phyloP scores from a whole-genome alignment of 495 filamentous ascomycete species.

The Penicillium diatomitis region DNA sequence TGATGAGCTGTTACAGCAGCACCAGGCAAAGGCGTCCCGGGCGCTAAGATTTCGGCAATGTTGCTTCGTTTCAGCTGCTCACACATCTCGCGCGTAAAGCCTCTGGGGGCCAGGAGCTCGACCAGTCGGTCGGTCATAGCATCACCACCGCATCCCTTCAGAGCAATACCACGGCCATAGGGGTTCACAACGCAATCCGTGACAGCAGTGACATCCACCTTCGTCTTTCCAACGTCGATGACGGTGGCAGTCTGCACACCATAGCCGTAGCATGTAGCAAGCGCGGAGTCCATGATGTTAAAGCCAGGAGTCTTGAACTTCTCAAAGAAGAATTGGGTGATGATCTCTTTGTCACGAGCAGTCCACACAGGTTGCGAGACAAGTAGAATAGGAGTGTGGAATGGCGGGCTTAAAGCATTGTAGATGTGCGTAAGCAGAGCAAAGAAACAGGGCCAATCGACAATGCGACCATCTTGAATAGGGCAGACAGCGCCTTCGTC shows the following conservation, averaged over 20 bases:
- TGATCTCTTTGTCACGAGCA: slow-evolving; percentile 64
- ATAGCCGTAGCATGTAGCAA: slow-evolving; percentile 77
- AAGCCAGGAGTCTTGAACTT: slow-evolving; percentile 91
- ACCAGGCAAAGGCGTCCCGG: slow-evolving; percentile 50
- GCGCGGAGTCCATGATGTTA: slow-evolving; percentile 72
- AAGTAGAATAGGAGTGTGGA: slow-evolving; percentile 89
- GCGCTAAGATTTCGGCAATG: slow-evolving; percentile 80
- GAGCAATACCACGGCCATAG: slow-evolving; percentile 48
- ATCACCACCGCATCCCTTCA: slow-evolving; percentile 75
- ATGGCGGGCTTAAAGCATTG: slow-evolving; percentile 74
- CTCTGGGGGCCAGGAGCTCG: slow-evolving; percentile 57
- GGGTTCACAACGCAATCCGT: slow-evolving; percentile 63
- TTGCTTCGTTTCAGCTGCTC: slow-evolving; percentile 87
- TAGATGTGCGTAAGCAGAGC: slow-evolving; percentile 83
- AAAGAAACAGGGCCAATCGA: slow-evolving; percentile 83
- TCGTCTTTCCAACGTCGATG: slow-evolving; percentile 81
- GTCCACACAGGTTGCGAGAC: slow-evolving; percentile 84
- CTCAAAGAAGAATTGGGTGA: slow-evolving; percentile 92
- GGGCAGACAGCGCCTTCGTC: slow-evolving; percentile 87
- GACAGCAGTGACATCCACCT: slow-evolving; percentile 85
- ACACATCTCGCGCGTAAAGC: slow-evolving; percentile 78
- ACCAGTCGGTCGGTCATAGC: slow-evolving; percentile 72
- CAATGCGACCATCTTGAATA: slow-evolving; percentile 72
- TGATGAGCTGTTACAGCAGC: slow-evolving; percentile 37
- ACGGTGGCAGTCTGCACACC: slow-evolving; percentile 68